Base-by-base conservation (phyloP, 345 rosid genomes). In the Moringa oleifera region DNA sequence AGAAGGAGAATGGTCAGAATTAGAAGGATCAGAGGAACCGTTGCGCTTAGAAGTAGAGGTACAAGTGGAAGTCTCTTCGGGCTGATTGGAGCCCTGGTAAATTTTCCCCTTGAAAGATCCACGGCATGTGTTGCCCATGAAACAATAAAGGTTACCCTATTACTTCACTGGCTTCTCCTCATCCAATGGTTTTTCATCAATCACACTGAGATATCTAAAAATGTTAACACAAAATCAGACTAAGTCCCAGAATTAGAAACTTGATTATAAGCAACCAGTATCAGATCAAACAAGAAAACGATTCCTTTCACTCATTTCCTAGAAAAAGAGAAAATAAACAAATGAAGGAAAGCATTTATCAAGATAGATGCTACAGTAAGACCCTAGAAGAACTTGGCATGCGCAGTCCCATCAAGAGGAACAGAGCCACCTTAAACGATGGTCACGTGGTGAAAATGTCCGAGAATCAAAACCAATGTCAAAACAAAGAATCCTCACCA, bases 101-200 rank as follows among this genome's bases (percentile, higher is more conserved):
- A 77, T 59, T 81, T 76, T 86, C 76, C 77, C 92, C 81, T 81
- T 81, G 71, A 83, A 85, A 79, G 99, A 83, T 73, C 96, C 95
- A 64, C 97, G 87, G 84, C 99, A 94, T 81, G 97, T 77, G 76
- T 94, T 94, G 92, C 99, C 99, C 99, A 94, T 94, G 75, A 88
- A 93, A 84, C 87, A 78, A 75, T 78, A 59, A 69, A 11, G 47
- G 70, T 59, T 60, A 71, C 73, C 63, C 65, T 73, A 50, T 72
- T 63, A 23, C 41, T 57, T 71, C 53, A 50, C 54, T 51, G 61
- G 53, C 67, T 69, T 70, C 64, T 76, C 87, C 74, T 64, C 84
- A 75, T 75, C 79, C 75, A 77, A 66, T 58, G 61, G n/a, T 61
- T 52, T 63, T 59, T 68, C 79, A 73, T 69, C 71, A 69, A 63